A percentile compares a stretch with the other conserved stretches of the same genome.
Evolutionary conservation across 1,284 basidiomycete species (phyloP).

Genomic region (Leccinum pachyderme): DNA sequence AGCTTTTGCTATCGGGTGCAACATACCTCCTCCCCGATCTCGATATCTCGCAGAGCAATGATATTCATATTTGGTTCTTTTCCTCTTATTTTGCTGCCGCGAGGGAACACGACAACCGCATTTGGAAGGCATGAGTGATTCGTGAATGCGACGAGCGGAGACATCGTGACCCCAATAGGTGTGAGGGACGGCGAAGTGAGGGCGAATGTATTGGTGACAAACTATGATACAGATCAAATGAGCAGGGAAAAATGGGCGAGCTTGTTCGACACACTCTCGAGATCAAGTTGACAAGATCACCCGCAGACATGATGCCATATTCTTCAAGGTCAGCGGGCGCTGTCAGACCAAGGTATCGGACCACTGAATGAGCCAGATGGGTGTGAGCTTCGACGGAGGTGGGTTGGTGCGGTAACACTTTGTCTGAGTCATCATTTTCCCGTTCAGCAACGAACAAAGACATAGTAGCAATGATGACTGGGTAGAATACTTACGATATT

Average conservation of each 20-base stretch:
- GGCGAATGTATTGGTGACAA: constrained; percentile 87
- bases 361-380: constrained; percentile 67
- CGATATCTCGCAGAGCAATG: constrained; percentile 65
- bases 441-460: constrained; percentile 1
- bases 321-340: constrained; percentile 56
- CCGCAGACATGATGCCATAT: constrained; percentile 55
- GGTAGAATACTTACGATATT: constrained; percentile 60
- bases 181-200: constrained; percentile 73
- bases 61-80: constrained; percentile 70
- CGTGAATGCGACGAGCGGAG: constrained; percentile 75
- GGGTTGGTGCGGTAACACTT: constrained; percentile 38
- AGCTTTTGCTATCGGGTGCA: not conserved
- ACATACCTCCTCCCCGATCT: constrained; percentile 66
- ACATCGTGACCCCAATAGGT: constrained; percentile 79
- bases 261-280: constrained; percentile 51
- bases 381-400: constrained; percentile 56
- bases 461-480: not conserved
- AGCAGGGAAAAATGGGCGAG: not conserved
- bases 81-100: constrained; percentile 34
- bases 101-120: constrained; percentile 86
- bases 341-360: constrained; percentile 61
- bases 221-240: constrained; percentile 45
- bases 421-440: constrained; percentile 50
- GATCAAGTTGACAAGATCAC: constrained; percentile 66
- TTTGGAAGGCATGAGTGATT: constrained; percentile 95